Conservation (phyloP, 116 monocot genomes). For the Dioscorea cayenensis region DNA sequence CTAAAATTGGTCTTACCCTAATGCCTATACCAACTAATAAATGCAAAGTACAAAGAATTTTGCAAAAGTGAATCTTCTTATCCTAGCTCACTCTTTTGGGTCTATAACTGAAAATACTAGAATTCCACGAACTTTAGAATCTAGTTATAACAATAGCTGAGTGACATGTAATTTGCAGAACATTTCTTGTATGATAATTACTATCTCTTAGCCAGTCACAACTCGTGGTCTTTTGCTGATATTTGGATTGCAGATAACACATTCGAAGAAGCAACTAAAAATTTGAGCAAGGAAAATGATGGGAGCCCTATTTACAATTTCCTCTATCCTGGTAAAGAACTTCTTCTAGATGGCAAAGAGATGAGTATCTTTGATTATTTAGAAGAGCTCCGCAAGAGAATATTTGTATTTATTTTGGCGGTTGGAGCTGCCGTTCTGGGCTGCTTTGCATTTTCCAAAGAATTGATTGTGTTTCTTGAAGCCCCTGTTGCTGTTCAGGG, state of each 20-base stretch:
- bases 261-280: constrained; percentile 8
- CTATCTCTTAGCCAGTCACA: neutral
- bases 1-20: too few species aligned
- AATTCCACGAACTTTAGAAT: neutral
- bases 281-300: constrained; percentile 19
- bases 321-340: constrained; percentile 92
- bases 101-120: neutral
- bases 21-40: too few species aligned
- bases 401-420: constrained; percentile 78
- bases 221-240: neutral
- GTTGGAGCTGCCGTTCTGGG: constrained; percentile 80
- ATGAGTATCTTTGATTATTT: constrained; percentile 98
- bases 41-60: too few species aligned
- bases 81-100: neutral
- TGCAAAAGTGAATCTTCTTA: neutral
- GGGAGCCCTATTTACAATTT: constrained; percentile 61
- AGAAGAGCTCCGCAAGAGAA: constrained; percentile 79
- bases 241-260: constrained; percentile 12
- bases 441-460: constrained; percentile 89
- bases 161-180: neutral
- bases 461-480: constrained; percentile 75
- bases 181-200: neutral
- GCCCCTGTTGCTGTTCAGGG: constrained; percentile 84
- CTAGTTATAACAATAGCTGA: neutral
- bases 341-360: constrained; percentile 96